Evolutionary conservation across 2,329 filamentous ascomycete genomes (phyloP).

Genomic region (Basipetospora chlamydospora): DNA sequence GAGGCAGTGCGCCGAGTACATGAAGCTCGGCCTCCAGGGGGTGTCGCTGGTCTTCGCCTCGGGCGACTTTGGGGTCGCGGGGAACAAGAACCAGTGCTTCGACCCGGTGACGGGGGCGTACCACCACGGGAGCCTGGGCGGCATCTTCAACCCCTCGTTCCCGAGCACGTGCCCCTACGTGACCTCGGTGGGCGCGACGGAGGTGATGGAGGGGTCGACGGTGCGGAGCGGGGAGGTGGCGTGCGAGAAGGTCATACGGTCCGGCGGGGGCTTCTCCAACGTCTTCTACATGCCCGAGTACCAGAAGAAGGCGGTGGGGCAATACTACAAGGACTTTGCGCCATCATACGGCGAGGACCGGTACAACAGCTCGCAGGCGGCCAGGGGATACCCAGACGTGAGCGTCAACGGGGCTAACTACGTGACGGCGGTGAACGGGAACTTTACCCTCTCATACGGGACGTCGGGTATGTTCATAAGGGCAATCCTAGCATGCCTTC

Average conservation of each 20-base stretch:
- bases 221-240: constrained; percentile 26
- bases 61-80: constrained; percentile 33
- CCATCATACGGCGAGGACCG: neutral
- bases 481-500: no score
- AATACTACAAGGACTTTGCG: constrained; percentile 18
- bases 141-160: constrained; percentile 21
- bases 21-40: constrained; percentile 40
- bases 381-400: constrained; percentile 27
- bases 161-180: constrained; percentile 28
- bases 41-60: constrained; percentile 34
- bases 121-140: constrained; percentile 5
- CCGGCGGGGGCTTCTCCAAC: constrained; percentile 34
- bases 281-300: constrained; percentile 32
- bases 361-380: constrained; percentile 1
- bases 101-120: constrained; percentile 15
- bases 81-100: constrained; percentile 22
- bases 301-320: constrained; percentile 24
- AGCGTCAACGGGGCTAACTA: constrained; percentile 27
- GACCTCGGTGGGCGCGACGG: constrained; percentile 36
- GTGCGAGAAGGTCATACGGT: constrained; percentile 27
- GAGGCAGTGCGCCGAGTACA: constrained; percentile 40
- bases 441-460: constrained; percentile 28
- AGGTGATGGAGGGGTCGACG: constrained; percentile 24
- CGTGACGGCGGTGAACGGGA: constrained; percentile 26
- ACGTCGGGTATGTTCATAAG: constrained; percentile 20